phyloP scores from a whole-genome alignment of 805 yeast species.

The Lipomyces sp. region DNA sequence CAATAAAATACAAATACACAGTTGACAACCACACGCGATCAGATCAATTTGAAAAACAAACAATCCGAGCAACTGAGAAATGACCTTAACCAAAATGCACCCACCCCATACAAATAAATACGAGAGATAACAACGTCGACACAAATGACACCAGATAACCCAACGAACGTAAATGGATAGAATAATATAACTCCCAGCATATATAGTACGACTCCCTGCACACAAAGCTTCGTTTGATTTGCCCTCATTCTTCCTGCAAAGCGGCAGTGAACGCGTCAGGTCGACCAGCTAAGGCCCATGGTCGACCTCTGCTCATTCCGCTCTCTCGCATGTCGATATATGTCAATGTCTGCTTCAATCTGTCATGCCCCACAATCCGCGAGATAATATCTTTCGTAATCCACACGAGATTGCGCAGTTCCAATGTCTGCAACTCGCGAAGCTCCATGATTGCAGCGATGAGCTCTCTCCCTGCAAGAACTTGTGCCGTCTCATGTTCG shows the following conservation, averaged over 20 bases:
- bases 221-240: not conserved
- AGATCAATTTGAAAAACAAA: not conserved
- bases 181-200: not conserved
- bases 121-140: not conserved
- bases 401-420: constrained; percentile 56
- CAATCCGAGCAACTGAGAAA: not conserved
- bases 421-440: constrained; percentile 48
- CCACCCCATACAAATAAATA: not conserved
- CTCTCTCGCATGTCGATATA: constrained; percentile 37
- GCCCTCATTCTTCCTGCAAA: not conserved
- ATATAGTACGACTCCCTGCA: not conserved
- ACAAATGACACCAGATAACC: not conserved
- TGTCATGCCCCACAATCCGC: constrained; percentile 41
- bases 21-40: not conserved
- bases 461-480: constrained; percentile 40
- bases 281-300: constrained; percentile 35
- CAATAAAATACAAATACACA: not conserved
- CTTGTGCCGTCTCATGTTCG: constrained; percentile 40
- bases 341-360: constrained; percentile 42
- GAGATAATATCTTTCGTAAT: constrained; percentile 48
- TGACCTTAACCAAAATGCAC: not conserved
- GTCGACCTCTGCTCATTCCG: constrained; percentile 34
- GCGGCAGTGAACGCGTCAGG: constrained; percentile 10
- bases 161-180: not conserved
- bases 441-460: constrained; percentile 42